Evolutionary conservation across 129 eudicot genomes (phyloP).

Genomic region (Flaveria bidentis): DNA sequence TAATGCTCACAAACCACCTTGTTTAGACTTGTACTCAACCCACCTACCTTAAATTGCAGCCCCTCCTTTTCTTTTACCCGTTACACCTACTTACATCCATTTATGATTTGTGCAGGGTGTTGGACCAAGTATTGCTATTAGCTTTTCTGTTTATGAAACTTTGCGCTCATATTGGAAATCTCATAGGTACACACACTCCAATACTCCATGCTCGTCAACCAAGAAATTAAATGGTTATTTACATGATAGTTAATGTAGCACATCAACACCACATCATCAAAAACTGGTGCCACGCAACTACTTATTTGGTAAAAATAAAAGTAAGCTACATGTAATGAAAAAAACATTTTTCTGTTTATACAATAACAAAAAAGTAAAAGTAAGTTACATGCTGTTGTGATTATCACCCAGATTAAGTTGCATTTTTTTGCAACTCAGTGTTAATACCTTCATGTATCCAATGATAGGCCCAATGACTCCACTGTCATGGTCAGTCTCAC

Average conservation of each 20-base stretch:
- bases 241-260: background rate
- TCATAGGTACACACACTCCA: slow-evolving; percentile 43
- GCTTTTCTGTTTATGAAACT: slow-evolving; percentile 84
- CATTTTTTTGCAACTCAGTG: background rate
- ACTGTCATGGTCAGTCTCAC: slow-evolving; percentile 65
- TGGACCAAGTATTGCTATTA: slow-evolving; percentile 91
- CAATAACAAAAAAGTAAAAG: background rate
- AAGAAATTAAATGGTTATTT: background rate
- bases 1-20: background rate
- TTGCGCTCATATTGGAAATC: slow-evolving; percentile 65
- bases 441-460: slow-evolving; percentile 5
- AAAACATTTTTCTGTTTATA: background rate
- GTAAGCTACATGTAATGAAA: background rate
- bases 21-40: slow-evolving; percentile 3
- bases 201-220: background rate
- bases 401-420: background rate
- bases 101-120: slow-evolving; percentile 63
- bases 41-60: background rate
- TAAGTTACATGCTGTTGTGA: background rate
- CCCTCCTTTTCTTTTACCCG: background rate
- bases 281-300: background rate
- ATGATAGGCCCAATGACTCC: slow-evolving; percentile 75
- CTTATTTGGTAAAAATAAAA: background rate
- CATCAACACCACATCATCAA: background rate
- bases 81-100: slow-evolving; percentile 4